Evolutionary conservation across 2,329 filamentous ascomycete species (phyloP).

Genomic region (Chaetomium globosum): DNA sequence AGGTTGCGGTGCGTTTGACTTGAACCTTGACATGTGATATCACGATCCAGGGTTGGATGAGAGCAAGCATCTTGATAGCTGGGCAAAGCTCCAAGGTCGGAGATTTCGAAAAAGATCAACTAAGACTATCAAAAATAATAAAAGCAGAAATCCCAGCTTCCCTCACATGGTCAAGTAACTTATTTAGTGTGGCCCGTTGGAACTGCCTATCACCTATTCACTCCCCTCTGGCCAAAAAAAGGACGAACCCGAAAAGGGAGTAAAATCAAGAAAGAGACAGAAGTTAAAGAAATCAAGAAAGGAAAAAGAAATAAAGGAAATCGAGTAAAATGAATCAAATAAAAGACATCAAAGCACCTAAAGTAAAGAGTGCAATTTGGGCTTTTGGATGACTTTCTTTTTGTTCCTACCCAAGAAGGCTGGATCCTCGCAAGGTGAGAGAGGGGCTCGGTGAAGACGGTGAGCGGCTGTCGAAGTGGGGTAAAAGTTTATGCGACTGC

Average conservation of each 20-base stretch:
- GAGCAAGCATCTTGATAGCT: background rate
- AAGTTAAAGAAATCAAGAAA: too few species aligned
- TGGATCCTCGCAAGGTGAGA: conserved; percentile 29
- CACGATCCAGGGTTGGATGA: background rate
- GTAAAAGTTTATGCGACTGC: conserved; percentile 39
- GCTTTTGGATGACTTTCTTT: too few species aligned
- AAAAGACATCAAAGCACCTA: too few species aligned
- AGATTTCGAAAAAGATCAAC: background rate
- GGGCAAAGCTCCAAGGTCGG: background rate
- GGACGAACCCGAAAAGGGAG: too few species aligned
- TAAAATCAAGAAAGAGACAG: too few species aligned
- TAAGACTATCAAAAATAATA: background rate
- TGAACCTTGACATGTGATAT: background rate
- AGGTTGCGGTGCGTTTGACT: background rate
- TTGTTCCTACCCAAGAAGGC: background rate
- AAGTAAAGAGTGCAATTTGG: too few species aligned
- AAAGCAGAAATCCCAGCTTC: background rate
- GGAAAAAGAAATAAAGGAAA: background rate
- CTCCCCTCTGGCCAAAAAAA: background rate
- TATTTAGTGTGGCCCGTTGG: background rate
- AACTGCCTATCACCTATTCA: background rate
- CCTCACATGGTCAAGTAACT: background rate
- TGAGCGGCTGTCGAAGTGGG: conserved; percentile 32
- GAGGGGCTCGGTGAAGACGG: conserved; percentile 28
- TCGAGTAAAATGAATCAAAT: too few species aligned